Conservation (phyloP, 331 rosid genomes). For the Erythrophleum ivorense region DNA sequence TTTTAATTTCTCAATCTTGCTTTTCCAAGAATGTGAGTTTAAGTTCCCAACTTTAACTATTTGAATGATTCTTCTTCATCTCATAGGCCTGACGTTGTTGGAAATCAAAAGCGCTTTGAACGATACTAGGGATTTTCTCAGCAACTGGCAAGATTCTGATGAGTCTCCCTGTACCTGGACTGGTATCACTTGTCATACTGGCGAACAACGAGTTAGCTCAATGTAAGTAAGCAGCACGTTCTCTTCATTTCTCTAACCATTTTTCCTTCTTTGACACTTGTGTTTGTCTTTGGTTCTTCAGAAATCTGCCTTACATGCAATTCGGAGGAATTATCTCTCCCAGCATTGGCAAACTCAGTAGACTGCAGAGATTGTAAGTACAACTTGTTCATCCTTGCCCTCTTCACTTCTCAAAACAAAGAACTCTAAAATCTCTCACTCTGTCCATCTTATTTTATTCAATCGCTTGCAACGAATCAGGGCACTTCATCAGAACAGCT, state of each 20-base stretch:
- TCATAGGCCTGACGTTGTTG: constrained; percentile 69
- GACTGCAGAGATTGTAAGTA: constrained; percentile 80
- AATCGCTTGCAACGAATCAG: constrained; percentile 45
- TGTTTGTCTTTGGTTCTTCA: constrained; percentile 46
- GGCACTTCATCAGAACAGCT: constrained; percentile 86
- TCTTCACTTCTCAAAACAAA: constrained; percentile 6
- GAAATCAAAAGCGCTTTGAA: constrained; percentile 70
- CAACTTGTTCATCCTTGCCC: not conserved
- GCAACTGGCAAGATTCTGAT: constrained; percentile 63
- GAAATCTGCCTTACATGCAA: constrained; percentile 82
- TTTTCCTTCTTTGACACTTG: not conserved
- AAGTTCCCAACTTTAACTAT: constrained; percentile 12
- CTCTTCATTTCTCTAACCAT: constrained; percentile 9
- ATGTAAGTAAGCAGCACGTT: constrained; percentile 53
- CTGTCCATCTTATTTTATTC: not conserved
- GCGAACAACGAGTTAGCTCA: constrained; percentile 64
- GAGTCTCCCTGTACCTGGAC: constrained; percentile 81
- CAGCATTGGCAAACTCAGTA: constrained; percentile 78
- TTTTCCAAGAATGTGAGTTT: not conserved
- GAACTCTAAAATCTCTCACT: not conserved
- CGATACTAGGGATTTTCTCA: constrained; percentile 64
- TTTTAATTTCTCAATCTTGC: not conserved
- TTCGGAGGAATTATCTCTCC: constrained; percentile 84
- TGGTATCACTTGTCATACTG: constrained; percentile 74
- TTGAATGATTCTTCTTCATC: constrained; percentile 11